These are phyloP conservation scores for Fereydounia khargensis DNA, from an alignment of 1,284 basidiomycete species.

Conservation along the genomic window DNA sequence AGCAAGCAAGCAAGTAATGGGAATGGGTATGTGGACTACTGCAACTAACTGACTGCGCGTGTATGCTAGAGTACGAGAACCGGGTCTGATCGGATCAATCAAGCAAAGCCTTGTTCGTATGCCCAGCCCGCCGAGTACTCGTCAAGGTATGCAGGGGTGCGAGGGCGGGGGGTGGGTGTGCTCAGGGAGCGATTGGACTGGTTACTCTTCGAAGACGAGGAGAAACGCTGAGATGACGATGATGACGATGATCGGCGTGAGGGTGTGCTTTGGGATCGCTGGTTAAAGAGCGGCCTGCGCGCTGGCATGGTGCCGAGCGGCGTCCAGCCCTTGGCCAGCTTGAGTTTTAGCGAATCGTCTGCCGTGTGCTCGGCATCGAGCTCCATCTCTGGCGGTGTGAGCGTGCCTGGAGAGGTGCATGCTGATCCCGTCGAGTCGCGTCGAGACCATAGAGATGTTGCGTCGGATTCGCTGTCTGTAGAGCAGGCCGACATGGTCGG, in stretches of 20 bases:
- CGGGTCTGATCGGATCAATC: too few species aligned
- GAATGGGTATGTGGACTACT: too few species aligned
- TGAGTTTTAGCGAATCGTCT: neutral
- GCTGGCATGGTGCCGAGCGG: neutral
- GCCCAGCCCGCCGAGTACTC: neutral
- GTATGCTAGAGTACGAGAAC: too few species aligned
- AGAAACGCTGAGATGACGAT: too few species aligned
- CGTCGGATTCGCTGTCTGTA: neutral
- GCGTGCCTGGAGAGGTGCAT: neutral
- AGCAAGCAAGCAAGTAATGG: too few species aligned
- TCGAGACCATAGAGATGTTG: neutral
- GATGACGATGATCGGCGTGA: too few species aligned
- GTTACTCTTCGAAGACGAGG: too few species aligned
- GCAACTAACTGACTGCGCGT: too few species aligned
- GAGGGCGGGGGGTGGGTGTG: too few species aligned
- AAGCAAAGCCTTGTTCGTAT: neutral
- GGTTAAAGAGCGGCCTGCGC: neutral
- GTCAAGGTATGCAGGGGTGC: too few species aligned
- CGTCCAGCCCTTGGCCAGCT: neutral
- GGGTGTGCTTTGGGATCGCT: too few species aligned
- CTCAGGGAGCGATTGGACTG: too few species aligned
- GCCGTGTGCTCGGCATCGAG: neutral
- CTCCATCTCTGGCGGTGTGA: neutral
- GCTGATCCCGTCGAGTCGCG: neutral
- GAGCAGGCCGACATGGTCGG: neutral